A percentile compares a stretch with the other conserved stretches of the same genome.
Conservation (phyloP, 2,329 filamentous ascomycete genomes). For the Thelonectria olida region DNA sequence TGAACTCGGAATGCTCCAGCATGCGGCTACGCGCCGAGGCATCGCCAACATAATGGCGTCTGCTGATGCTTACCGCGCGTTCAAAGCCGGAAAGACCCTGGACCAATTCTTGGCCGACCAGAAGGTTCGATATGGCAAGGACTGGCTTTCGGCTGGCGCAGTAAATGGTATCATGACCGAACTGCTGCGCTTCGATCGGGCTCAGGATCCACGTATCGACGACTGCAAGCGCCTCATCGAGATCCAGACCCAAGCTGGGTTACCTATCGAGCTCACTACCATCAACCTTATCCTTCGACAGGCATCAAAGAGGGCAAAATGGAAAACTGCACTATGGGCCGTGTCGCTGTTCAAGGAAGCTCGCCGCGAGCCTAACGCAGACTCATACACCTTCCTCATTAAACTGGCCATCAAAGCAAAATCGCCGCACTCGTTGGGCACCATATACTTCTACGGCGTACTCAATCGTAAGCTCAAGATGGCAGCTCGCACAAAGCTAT, state of each 20-base stretch:
- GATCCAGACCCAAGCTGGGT: slow-evolving; percentile 33
- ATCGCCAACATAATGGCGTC: slow-evolving; percentile 55
- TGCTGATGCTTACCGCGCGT: slow-evolving; percentile 54
- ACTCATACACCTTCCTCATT: slow-evolving; percentile 51
- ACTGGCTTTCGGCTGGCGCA: slow-evolving; percentile 53
- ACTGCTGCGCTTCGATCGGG: slow-evolving; percentile 50
- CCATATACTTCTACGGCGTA: slow-evolving; percentile 45
- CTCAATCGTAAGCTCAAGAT: slow-evolving; percentile 43
- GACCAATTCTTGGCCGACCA: slow-evolving; percentile 52
- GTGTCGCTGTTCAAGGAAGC: slow-evolving; percentile 32
- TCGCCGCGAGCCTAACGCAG: slow-evolving; percentile 37
- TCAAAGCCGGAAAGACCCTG: slow-evolving; percentile 46
- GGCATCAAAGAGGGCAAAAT: slow-evolving; percentile 40
- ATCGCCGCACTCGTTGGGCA: slow-evolving; percentile 43
- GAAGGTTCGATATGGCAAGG: slow-evolving; percentile 53
- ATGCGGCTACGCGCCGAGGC: slow-evolving; percentile 45
- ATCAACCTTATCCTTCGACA: slow-evolving; percentile 51
- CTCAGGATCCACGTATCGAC: slow-evolving; percentile 30
- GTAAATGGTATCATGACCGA: slow-evolving; percentile 53
- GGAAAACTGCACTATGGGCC: slow-evolving; percentile 45
- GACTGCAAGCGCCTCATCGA: slow-evolving; percentile 43
- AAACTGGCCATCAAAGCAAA: slow-evolving; percentile 45
- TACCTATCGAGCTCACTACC: slow-evolving; percentile 41
- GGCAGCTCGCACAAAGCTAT: slow-evolving; percentile 35
- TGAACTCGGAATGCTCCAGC: slow-evolving; percentile 52